A percentile compares a stretch with the other conserved stretches of the same genome.
Evolutionary conservation across 208 protist genomes (phyloP).

Genomic region (Borovskyia barvae): DNA sequence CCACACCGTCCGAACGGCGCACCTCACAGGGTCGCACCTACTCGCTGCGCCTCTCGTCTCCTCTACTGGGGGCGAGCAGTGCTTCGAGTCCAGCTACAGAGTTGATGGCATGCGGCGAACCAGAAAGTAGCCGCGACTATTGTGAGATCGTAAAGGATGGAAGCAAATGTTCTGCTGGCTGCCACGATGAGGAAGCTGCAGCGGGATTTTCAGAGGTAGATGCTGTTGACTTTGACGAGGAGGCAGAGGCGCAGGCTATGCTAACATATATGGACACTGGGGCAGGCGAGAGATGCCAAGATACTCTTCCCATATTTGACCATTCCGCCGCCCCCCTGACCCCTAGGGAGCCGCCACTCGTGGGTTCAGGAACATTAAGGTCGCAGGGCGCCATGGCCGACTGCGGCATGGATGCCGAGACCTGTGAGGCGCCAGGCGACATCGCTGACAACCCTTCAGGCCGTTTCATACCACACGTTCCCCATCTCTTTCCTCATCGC

Average conservation of each 20-base stretch:
- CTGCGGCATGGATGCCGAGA: no score
- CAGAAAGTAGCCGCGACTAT: not conserved
- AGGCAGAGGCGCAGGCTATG: slow-evolving; percentile 62
- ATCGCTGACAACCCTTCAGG: no score
- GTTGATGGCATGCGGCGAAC: slow-evolving; percentile 2
- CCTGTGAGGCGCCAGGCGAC: no score
- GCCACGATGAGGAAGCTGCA: slow-evolving; percentile 12
- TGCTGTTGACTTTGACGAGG: slow-evolving; percentile 34
- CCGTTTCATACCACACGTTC: no score
- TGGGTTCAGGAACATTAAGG: no score
- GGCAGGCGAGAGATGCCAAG: slow-evolving; percentile 7
- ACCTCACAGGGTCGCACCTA: slow-evolving; percentile 9
- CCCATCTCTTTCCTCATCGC: no score
- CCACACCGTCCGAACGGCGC: slow-evolving; percentile 14
- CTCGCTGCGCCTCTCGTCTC: not conserved
- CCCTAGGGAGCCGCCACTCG: no score
- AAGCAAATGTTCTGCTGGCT: not conserved
- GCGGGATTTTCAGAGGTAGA: no score
- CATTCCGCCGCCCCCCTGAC: not conserved
- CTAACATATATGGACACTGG: slow-evolving; percentile 46
- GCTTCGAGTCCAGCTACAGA: no score
- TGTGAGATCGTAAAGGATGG: not conserved
- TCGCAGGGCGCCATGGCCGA: no score
- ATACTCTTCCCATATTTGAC: not conserved
- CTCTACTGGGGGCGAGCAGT: slow-evolving; percentile 10